Evolutionary conservation across 1,284 basidiomycete genomes (phyloP).

Genomic region (Cutaneotrichosporon cutaneum): DNA sequence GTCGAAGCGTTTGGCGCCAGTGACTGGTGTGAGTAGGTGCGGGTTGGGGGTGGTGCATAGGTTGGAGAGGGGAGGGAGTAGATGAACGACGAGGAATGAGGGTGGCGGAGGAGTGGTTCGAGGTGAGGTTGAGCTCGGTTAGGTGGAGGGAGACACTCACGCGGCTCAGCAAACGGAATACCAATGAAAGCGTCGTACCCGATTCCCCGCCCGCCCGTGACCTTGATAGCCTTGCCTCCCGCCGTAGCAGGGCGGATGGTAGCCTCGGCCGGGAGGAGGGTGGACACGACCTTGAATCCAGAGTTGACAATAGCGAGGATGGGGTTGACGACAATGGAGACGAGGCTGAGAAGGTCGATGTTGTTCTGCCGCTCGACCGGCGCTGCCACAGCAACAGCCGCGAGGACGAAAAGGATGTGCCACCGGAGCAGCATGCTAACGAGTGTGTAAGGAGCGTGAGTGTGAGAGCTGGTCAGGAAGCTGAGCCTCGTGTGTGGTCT

Average conservation of each 20-base stretch:
- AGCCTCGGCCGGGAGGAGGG: not conserved
- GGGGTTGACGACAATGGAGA: not conserved
- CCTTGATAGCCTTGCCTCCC: not conserved
- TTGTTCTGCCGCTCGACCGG: not conserved
- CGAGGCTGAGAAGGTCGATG: not conserved
- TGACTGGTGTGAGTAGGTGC: slow-evolving; percentile 7
- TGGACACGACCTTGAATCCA: not conserved
- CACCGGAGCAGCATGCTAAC: slow-evolving; percentile 1
- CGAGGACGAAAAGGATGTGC: not conserved
- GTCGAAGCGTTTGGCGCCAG: slow-evolving; percentile 50
- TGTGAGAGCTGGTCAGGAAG: too few relatives aligned
- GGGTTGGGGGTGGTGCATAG: not conserved
- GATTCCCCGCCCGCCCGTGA: slow-evolving; percentile 5
- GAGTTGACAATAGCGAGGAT: not conserved
- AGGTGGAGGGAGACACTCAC: slow-evolving; percentile 3
- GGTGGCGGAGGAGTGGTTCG: too few relatives aligned
- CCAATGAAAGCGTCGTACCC: slow-evolving; percentile 15
- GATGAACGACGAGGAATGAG: too few relatives aligned
- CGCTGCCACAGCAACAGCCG: not conserved
- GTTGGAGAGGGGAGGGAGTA: too few relatives aligned
- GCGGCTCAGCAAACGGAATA: slow-evolving; percentile 19
- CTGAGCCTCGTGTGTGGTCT: too few relatives aligned
- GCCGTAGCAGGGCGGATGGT: not conserved
- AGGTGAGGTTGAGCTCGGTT: too few relatives aligned
- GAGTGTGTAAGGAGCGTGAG: not conserved